A percentile compares a stretch with the other conserved stretches of the same genome.
Evolutionary conservation across 2,329 filamentous ascomycete species (phyloP).

Genomic region (Cryoendolithus antarcticus): DNA sequence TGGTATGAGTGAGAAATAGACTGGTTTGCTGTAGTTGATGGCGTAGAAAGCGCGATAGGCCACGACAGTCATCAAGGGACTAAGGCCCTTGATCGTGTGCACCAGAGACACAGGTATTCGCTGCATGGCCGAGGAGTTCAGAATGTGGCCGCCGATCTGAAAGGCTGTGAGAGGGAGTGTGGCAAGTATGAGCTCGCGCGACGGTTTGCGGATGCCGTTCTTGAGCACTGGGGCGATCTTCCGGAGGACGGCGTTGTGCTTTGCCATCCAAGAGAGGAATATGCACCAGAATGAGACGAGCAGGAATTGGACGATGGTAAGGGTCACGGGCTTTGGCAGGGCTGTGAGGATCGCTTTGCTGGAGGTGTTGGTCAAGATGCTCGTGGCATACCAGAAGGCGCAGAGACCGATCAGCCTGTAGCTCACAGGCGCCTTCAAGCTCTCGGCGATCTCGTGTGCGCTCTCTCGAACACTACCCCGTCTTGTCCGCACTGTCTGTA

Average conservation of each 20-base stretch:
- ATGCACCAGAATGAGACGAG: conserved; percentile 86
- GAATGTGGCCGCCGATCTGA: conserved; percentile 83
- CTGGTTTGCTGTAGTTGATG: conserved; percentile 75
- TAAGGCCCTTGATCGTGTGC: conserved; percentile 96
- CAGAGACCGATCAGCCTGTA: conserved; percentile 78
- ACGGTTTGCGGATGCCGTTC: conserved; percentile 71
- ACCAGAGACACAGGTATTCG: conserved; percentile 94
- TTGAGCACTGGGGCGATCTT: conserved; percentile 64
- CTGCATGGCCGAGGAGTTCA: conserved; percentile 86
- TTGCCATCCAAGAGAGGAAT: conserved; percentile 62
- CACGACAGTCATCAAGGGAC: conserved; percentile 85
- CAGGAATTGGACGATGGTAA: conserved; percentile 86
- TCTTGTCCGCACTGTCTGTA: conserved; percentile 66
- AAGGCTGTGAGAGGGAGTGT: conserved; percentile 88
- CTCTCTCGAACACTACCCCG: conserved; percentile 84
- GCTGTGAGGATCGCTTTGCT: conserved; percentile 94
- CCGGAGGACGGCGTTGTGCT: conserved; percentile 57
- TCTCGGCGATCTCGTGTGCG: conserved; percentile 84
- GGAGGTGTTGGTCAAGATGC: conserved; percentile 90
- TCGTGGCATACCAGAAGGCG: conserved; percentile 86
- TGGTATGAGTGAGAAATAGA: conserved; percentile 65
- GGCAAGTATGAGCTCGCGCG: conserved; percentile 67
- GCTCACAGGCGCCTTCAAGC: conserved; percentile 79
- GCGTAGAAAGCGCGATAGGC: conserved; percentile 84
- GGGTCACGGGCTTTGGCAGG: conserved; percentile 77